Evolutionary conservation across 2,329 filamentous ascomycete genomes (phyloP).

Genomic region (Hypoxylon rubiginosum): DNA sequence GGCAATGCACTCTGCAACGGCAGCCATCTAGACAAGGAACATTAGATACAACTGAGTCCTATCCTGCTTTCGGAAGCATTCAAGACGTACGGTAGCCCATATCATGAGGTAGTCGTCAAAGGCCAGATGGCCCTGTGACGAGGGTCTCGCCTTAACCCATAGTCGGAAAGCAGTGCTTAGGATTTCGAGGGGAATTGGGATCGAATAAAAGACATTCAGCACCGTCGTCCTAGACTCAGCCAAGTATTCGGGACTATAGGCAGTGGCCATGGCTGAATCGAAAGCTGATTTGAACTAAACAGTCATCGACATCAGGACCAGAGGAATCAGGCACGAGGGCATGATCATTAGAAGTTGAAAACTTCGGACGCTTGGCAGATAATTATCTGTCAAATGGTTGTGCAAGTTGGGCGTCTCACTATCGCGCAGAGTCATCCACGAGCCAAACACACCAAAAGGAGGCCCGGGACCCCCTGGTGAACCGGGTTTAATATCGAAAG

Average conservation of each 20-base stretch:
- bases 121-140: slow-evolving; percentile 33
- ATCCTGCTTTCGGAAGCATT: neutral
- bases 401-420: neutral
- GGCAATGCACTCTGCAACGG: slow-evolving; percentile 43
- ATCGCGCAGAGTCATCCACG: slow-evolving; percentile 13
- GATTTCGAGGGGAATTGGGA: slow-evolving; percentile 47
- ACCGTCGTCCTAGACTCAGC: slow-evolving; percentile 42
- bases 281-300: slow-evolving; percentile 5
- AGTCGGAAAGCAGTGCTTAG: slow-evolving; percentile 43
- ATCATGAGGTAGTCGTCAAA: slow-evolving; percentile 49
- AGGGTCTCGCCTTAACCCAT: slow-evolving; percentile 42
- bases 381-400: neutral
- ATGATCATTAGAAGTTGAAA: neutral
- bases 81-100: slow-evolving; percentile 46
- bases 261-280: slow-evolving; percentile 24
- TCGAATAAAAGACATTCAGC: slow-evolving; percentile 41
- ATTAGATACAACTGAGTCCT: slow-evolving; percentile 10
- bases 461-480: slow-evolving; percentile 2
- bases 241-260: slow-evolving; percentile 43
- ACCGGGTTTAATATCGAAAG: slow-evolving; percentile 7
- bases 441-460: neutral
- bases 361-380: neutral
- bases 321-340: slow-evolving; percentile 5
- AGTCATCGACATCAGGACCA: neutral
- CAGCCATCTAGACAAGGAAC: slow-evolving; percentile 26